Conservation (phyloP, 164 flowering plant genomes). For the Litsea cubeba region DNA sequence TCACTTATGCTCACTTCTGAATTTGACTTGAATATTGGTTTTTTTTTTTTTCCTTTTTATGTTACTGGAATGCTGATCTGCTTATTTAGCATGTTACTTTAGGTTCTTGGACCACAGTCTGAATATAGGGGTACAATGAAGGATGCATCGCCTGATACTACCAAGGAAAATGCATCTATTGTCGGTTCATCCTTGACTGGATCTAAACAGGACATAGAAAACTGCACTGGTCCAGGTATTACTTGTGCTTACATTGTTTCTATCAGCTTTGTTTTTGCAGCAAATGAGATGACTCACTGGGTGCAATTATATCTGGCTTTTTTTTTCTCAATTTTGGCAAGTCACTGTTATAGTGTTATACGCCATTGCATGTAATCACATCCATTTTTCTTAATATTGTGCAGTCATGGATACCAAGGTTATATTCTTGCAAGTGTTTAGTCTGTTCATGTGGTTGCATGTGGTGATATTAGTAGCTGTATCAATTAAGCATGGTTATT, state of each 20-base stretch:
- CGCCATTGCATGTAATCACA: too few species aligned
- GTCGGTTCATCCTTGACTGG: conserved; percentile 64
- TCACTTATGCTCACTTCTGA: not conserved
- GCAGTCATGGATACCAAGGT: too few species aligned
- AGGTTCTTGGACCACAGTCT: conserved; percentile 8
- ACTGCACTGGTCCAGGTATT: conserved; percentile 53
- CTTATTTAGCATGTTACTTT: not conserved
- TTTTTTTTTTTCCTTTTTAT: not conserved
- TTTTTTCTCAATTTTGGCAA: not conserved
- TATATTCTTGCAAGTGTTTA: too few species aligned
- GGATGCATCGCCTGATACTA: conserved; percentile 52
- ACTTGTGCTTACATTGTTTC: not conserved
- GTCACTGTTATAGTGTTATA: too few species aligned
- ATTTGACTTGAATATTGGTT: not conserved
- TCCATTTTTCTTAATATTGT: too few species aligned
- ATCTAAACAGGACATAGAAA: conserved; percentile 48
- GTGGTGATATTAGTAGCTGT: too few species aligned
- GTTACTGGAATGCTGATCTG: not conserved
- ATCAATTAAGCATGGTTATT: too few species aligned
- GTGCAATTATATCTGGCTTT: not conserved
- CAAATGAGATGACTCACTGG: not conserved
- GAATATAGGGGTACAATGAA: conserved; percentile 16
- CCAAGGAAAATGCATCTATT: conserved; percentile 57
- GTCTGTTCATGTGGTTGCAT: too few species aligned
- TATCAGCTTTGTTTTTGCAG: not conserved